Evolutionary conservation across 2,329 filamentous ascomycete genomes (phyloP).

Genomic region (Fusarium pseudonygamai): DNA sequence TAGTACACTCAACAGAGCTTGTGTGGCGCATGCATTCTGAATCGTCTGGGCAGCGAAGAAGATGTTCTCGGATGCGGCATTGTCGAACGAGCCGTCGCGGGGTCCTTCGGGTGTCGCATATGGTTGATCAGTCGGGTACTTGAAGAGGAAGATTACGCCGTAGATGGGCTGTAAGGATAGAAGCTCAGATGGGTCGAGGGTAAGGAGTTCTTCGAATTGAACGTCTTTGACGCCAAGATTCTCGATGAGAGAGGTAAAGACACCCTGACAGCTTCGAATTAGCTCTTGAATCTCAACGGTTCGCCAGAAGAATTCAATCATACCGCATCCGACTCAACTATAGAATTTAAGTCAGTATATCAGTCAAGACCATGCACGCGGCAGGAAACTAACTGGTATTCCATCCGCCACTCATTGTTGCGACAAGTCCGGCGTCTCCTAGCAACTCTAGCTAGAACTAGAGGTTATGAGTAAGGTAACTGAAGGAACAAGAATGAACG

Average conservation of each 20-base stretch:
- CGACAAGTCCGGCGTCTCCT: constrained; percentile 1
- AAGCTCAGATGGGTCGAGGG: constrained; percentile 81
- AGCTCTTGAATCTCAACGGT: not conserved
- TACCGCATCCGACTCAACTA: constrained; percentile 94
- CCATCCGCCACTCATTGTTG: constrained; percentile 82
- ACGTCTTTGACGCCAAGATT: constrained; percentile 89
- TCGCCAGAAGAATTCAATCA: constrained; percentile 60
- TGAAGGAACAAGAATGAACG: not conserved
- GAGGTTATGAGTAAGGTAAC: not conserved
- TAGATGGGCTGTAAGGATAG: constrained; percentile 80
- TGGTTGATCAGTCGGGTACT: constrained; percentile 80
- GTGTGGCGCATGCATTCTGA: constrained; percentile 97
- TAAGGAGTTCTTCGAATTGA: constrained; percentile 96
- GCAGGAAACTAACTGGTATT: constrained; percentile 75
- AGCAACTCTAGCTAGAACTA: not conserved
- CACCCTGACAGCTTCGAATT: constrained; percentile 66
- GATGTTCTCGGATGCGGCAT: constrained; percentile 75
- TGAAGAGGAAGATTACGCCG: constrained; percentile 99
- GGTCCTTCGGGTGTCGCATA: constrained; percentile 71
- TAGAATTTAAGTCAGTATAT: constrained; percentile 8
- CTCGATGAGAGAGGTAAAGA: constrained; percentile 97
- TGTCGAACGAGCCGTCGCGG: constrained; percentile 84
- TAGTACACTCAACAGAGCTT: constrained; percentile 90
- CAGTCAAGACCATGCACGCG: not conserved
- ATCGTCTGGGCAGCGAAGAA: constrained; percentile 99